phyloP scores from a whole-genome alignment of 2,329 filamentous ascomycete species.

The Chaetomiaceae sp. region DNA sequence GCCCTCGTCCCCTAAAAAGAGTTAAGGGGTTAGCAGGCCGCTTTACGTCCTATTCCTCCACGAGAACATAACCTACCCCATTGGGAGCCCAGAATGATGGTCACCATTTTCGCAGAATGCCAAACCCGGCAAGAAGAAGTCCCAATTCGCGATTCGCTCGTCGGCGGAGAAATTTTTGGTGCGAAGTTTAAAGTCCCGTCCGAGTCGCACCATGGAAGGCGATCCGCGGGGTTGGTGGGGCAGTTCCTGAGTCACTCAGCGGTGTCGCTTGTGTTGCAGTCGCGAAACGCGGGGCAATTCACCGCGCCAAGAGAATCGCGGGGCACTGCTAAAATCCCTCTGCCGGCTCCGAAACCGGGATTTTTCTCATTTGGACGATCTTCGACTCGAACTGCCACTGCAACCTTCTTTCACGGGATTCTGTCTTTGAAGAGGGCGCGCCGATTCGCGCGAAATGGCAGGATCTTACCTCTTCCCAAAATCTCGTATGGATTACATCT shows the following conservation, averaged over 20 bases:
- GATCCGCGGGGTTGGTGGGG: constrained; percentile 17
- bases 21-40: background rate
- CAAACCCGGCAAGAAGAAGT: constrained; percentile 8
- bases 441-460: no score
- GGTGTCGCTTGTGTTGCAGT: background rate
- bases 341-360: no score
- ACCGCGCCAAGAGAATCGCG: background rate
- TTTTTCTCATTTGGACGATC: background rate
- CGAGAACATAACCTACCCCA: constrained; percentile 45
- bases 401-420: no score
- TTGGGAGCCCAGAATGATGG: constrained; percentile 56
- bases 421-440: no score
- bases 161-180: constrained; percentile 7
- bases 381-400: no score
- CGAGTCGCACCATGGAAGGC: background rate
- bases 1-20: constrained; percentile 27
- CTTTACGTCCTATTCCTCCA: background rate
- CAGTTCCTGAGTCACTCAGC: constrained; percentile 15
- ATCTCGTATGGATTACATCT: no score
- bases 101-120: constrained; percentile 38
- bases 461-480: no score
- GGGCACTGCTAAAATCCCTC: background rate
- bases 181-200: constrained; percentile 6
- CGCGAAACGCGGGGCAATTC: constrained; percentile 11
- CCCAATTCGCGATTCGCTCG: constrained; percentile 10